Conservation (phyloP, 257 asterid genomes). For the Penstemon davidsonii region DNA sequence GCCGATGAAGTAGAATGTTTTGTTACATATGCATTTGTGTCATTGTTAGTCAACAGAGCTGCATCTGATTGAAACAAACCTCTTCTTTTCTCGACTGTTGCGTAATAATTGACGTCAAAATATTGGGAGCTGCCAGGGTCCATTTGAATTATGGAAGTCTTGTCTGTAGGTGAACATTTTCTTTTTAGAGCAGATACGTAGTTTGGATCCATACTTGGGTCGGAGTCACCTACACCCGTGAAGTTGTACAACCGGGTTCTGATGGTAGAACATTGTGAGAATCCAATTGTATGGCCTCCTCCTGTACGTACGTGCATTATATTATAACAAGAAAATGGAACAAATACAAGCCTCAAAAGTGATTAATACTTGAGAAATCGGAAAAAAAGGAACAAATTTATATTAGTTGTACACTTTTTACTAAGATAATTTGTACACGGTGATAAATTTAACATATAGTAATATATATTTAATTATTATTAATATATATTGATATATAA, state of each 20-base stretch:
- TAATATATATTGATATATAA: too few relatives aligned
- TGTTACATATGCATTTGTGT: slow-evolving; percentile 15
- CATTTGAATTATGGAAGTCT: slow-evolving; percentile 26
- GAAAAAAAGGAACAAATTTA: too few relatives aligned
- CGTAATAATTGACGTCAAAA: slow-evolving; percentile 41
- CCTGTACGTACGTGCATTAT: too few relatives aligned
- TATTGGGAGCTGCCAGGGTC: slow-evolving; percentile 43
- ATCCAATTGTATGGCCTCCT: slow-evolving; percentile 33
- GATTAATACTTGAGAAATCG: slow-evolving; percentile 19
- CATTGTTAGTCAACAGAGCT: slow-evolving; percentile 33
- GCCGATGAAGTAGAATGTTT: too few relatives aligned
- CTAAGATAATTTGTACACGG: neutral
- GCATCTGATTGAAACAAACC: slow-evolving; percentile 52
- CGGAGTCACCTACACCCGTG: slow-evolving; percentile 48
- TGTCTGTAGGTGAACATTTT: neutral
- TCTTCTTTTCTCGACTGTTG: slow-evolving; percentile 22
- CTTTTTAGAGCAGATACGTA: slow-evolving; percentile 30
- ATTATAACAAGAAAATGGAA: too few relatives aligned
- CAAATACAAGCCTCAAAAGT: slow-evolving; percentile 32
- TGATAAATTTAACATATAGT: too few relatives aligned
- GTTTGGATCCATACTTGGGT: slow-evolving; percentile 45
- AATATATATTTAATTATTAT: too few relatives aligned
- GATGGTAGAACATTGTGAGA: slow-evolving; percentile 46
- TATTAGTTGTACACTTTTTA: too few relatives aligned
- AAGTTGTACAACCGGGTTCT: slow-evolving; percentile 47